Conservation (phyloP, 805 yeast species). For the Yamadazyma takamatsuzukensis region DNA sequence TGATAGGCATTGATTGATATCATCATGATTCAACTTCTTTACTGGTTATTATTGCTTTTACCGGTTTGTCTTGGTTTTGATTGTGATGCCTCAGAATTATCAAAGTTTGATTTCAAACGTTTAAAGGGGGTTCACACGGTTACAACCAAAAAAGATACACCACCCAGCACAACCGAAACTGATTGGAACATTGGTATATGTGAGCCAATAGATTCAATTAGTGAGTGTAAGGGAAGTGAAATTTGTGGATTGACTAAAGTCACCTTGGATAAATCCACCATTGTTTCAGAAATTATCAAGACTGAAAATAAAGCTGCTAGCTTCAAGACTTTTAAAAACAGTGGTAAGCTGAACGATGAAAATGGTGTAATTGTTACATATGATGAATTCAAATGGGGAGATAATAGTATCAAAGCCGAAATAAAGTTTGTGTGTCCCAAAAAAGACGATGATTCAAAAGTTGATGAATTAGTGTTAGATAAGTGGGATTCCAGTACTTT, state of each 20-base stretch:
- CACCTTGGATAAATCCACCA: constrained; percentile 42
- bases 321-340: constrained; percentile 24
- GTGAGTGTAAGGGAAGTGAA: constrained; percentile 65
- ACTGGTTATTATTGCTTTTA: too few relatives aligned
- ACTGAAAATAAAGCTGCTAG: constrained; percentile 41
- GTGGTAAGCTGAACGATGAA: constrained; percentile 19
- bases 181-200: constrained; percentile 76
- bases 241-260: constrained; percentile 72
- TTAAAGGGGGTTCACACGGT: constrained; percentile 49
- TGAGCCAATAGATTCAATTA: constrained; percentile 41
- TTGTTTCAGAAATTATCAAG: constrained; percentile 61
- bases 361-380: constrained; percentile 40
- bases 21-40: too few relatives aligned
- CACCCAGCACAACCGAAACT: constrained; percentile 66
- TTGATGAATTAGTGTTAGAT: constrained; percentile 22
- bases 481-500: constrained; percentile 37
- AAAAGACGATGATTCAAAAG: constrained; percentile 14
- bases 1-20: too few relatives aligned
- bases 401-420: constrained; percentile 43
- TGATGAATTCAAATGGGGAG: constrained; percentile 70
- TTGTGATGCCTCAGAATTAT: constrained; percentile 34
- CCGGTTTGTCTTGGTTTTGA: constrained; percentile 21
- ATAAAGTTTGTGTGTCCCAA: constrained; percentile 47
- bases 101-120: constrained; percentile 38
- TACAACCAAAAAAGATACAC: constrained; percentile 52